phyloP scores from a whole-genome alignment of 2,329 filamentous ascomycete genomes.

The Sporothrix brasiliensis region DNA sequence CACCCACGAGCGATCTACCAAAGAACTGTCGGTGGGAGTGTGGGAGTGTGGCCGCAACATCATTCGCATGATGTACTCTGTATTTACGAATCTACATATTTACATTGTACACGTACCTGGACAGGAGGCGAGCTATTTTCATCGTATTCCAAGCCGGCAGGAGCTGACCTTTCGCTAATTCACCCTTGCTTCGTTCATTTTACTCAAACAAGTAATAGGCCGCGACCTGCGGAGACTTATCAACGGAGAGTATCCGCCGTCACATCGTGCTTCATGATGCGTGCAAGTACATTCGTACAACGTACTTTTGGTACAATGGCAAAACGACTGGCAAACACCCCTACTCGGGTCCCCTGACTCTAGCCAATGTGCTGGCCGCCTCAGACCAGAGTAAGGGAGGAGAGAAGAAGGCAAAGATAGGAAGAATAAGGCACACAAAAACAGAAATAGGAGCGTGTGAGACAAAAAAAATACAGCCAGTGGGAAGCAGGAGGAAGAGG shows the following conservation, averaged over 20 bases:
- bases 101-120: not conserved
- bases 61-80: not conserved
- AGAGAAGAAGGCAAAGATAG: too few relatives aligned
- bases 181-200: too few relatives aligned
- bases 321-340: not conserved
- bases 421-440: not conserved
- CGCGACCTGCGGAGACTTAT: not conserved
- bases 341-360: not conserved
- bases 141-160: not conserved
- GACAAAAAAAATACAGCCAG: too few relatives aligned
- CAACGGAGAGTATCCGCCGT: not conserved
- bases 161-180: not conserved
- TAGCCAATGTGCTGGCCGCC: constrained; percentile 2
- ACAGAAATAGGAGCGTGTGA: too few relatives aligned
- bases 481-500: not conserved
- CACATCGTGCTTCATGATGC: not conserved
- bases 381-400: not conserved
- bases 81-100: too few relatives aligned
- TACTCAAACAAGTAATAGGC: constrained; percentile 12
- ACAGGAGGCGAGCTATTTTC: not conserved
- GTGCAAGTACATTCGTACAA: too few relatives aligned
- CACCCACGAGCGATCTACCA: too few relatives aligned
- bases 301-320: too few relatives aligned
- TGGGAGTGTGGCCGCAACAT: not conserved
- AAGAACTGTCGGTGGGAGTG: too few relatives aligned